Base-by-base conservation (phyloP, 371 early-diverging fungal genomes). In the Choanephora cucurbitarum region DNA sequence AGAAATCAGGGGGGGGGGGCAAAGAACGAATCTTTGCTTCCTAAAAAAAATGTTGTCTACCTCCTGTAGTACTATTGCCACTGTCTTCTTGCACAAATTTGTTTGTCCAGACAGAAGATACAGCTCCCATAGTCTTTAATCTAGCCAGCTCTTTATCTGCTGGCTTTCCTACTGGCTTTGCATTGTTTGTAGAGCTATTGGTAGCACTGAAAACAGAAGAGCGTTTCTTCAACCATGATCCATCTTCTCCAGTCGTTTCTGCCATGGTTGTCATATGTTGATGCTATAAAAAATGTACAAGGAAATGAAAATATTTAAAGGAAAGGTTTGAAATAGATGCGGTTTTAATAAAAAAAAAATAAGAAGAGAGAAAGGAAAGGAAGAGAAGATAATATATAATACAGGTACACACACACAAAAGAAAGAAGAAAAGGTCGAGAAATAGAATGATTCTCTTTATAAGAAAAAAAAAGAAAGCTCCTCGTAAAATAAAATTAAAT, bases 121-220 rank as follows among this genome's bases (percentile, higher is more conserved):
- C 66, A 48, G 60, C 64, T 13, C 66, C 66, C 18, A 57, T 53
- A 28, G 49, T 65, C 34, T 65, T 65, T 19, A 65, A 37, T 44
- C 66, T 33, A 9, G 66, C 66, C 18, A 65, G 32, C 49, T 65
- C 66, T 52, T 65, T 65, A 37, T 65, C 60, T 5, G 60, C 66
- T 13, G 42, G 49, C 51, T 64, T 64, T 22, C 51, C 60, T 5
- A 65, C 66, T 13, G 42, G 44, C 51, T 64, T 64, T 22, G 52
- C 41, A 40, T 9, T 4, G 31, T 39, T 23, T 15, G 33, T 14
- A 18, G 23, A 17, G 39, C 28, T 23, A 22, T 28, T 28, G 18
- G 22, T 11, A 23, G 23, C 52, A 44, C n/a, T 58, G 24, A 63
- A 63, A 18, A 58, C 9, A 18, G 58, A 39, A 41, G 64, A 41